Evolutionary conservation across 805 yeast species (phyloP), one percentile per base, ranked within the genome.

Genomic region (Metschnikowia continentalis): DNA sequence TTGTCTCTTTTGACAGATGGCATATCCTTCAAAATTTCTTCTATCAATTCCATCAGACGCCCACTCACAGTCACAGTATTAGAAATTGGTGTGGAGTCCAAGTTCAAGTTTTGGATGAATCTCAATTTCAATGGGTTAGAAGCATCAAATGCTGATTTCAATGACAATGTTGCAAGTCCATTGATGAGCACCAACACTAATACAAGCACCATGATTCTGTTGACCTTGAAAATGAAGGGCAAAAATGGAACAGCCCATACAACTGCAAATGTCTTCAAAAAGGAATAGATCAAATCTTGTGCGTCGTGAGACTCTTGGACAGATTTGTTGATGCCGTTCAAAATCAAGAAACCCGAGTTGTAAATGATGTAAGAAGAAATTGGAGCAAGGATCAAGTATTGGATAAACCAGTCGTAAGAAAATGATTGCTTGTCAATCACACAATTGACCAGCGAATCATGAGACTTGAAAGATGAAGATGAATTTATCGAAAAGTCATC

Each of bases 391-490:
- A 83, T 54, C 32, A 88, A 56, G 60, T 80, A 89, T 64, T 90
- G 96, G 15, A 88, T 56, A 14, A 84, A 75, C 96, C 97, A 90
- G 60, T 86, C 96, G 61, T 86, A 88, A 38, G 84, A 78, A 43
- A 79, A 76, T 4, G 82, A 78, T 46, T 70, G 73, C 36, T 67
- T 51, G 38, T 58, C 63, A 1, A 63, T 49, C 45, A 59, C 67
- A 44, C 64, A 57, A 5, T 46, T 43, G 14, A 20, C 33, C 32
- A 47, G 40, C 14, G 11, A 22, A 7, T 10, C 17, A 23, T 17
- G 35, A 17, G 57, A 53, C 22, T 57, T 58, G 23, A 59, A 42
- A 2, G 68, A 65, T 20, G 67, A 65, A 0, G 70, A 63, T 2
- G 67, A 54, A 20, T 49, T 54, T 2, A 42, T 49, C 40, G 54